Conservation (phyloP, 2,329 filamentous ascomycete species). For the Trichoderma atroviride region DNA sequence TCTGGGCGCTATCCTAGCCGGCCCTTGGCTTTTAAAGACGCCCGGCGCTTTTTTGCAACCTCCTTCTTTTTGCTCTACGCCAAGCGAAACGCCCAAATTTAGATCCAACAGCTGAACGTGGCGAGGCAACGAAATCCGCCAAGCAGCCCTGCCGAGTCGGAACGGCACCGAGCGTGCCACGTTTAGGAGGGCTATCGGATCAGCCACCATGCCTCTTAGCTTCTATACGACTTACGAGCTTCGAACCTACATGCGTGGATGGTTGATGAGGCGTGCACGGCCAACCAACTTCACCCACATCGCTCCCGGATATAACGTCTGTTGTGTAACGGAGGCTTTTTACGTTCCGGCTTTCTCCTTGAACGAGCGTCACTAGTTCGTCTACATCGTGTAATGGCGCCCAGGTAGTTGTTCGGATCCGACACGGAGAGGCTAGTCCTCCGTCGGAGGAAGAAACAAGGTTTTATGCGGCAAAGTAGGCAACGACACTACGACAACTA, state of each 20-base stretch:
- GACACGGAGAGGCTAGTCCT: background rate
- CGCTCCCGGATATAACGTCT: background rate
- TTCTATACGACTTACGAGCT: slow-evolving; percentile 4
- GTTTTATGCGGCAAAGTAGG: background rate
- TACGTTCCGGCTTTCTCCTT: slow-evolving; percentile 3
- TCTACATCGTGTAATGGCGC: background rate
- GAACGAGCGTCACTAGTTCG: slow-evolving; percentile 3
- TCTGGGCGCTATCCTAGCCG: background rate
- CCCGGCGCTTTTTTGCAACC: background rate
- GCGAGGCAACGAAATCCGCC: background rate
- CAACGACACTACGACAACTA: background rate
- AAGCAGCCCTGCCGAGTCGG: background rate
- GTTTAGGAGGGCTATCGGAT: background rate
- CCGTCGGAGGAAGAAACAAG: background rate
- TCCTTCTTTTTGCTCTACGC: background rate
- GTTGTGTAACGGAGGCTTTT: background rate
- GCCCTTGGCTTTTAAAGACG: background rate
- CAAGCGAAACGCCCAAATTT: background rate
- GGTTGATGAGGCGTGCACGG: background rate
- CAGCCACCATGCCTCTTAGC: background rate
- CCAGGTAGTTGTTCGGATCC: background rate
- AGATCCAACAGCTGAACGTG: background rate
- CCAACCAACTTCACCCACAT: background rate
- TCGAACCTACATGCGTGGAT: too few species aligned
- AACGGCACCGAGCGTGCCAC: background rate